phyloP scores from a whole-genome alignment of 2,329 filamentous ascomycete genomes.

The Arthrobotrys iridis region DNA sequence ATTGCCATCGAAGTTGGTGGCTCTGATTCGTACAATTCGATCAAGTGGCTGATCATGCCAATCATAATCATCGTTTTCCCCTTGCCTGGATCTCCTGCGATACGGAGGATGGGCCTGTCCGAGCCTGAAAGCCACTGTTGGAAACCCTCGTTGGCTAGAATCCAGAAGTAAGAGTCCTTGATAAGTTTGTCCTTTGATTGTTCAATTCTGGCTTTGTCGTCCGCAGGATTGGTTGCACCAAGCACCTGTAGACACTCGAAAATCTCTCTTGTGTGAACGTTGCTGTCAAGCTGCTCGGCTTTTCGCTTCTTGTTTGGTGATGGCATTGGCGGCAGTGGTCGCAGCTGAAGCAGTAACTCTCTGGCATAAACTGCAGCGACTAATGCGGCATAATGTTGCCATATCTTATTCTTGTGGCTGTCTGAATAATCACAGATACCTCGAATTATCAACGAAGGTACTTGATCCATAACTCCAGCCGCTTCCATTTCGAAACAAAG shows the following conservation, averaged over 20 bases:
- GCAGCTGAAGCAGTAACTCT: slow-evolving; percentile 35
- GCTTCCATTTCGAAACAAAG: slow-evolving; percentile 60
- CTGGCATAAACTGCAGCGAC: slow-evolving; percentile 59
- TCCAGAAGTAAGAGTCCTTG: background rate
- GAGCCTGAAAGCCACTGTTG: background rate
- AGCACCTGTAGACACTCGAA: background rate
- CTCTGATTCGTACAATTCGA: background rate
- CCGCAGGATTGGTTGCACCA: background rate
- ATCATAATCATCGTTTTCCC: slow-evolving; percentile 36
- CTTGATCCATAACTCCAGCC: slow-evolving; percentile 23
- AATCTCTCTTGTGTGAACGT: background rate
- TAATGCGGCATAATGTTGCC: slow-evolving; percentile 57
- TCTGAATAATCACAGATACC: slow-evolving; percentile 64
- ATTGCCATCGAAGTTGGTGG: background rate
- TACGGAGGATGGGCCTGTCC: background rate
- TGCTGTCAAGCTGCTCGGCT: background rate
- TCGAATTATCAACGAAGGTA: slow-evolving; percentile 62
- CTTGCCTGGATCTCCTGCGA: slow-evolving; percentile 16
- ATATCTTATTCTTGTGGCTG: slow-evolving; percentile 60
- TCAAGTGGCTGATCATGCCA: background rate
- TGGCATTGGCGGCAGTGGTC: background rate
- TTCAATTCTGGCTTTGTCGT: slow-evolving; percentile 13
- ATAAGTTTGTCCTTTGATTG: slow-evolving; percentile 11
- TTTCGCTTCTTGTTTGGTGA: background rate
- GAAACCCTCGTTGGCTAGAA: background rate